Conservation (phyloP, 306 rosid genomes). For the Amphicarpaea edgeworthii region DNA sequence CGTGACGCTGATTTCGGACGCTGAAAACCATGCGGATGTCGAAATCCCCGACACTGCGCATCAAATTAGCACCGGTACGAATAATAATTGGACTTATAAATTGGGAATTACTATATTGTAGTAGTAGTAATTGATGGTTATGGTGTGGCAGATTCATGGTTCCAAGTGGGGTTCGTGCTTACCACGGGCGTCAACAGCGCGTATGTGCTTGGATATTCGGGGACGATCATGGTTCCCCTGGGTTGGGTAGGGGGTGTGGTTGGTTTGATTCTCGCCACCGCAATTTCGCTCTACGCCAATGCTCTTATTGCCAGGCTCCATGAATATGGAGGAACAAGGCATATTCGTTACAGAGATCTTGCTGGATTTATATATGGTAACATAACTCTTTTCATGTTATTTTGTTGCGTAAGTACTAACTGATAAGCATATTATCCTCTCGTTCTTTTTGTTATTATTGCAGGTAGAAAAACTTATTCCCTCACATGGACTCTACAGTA, state of each 20-base stretch:
- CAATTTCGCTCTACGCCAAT: conserved; percentile 81
- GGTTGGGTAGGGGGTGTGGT: conserved; percentile 81
- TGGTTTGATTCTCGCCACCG: conserved; percentile 77
- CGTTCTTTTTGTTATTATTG: conserved; percentile 22
- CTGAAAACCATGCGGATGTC: conserved; percentile 5
- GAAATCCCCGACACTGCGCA: conserved; percentile 79
- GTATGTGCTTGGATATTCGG: conserved; percentile 91
- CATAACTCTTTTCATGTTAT: no score
- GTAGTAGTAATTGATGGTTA: no score
- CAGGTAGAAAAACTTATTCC: conserved; percentile 82
- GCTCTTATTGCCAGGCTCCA: conserved; percentile 89
- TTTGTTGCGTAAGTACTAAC: no score
- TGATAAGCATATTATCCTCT: neutral
- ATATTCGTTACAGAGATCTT: conserved; percentile 94
- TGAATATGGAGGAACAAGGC: conserved; percentile 89
- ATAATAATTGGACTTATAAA: neutral
- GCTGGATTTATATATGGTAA: conserved; percentile 85
- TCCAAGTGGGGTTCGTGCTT: conserved; percentile 88
- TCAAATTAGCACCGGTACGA: conserved; percentile 80
- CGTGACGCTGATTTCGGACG: conserved; percentile 45
- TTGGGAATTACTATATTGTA: neutral
- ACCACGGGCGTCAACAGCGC: conserved; percentile 95
- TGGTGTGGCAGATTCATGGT: conserved; percentile 71
- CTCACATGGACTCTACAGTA: conserved; percentile 93
- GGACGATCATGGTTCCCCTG: conserved; percentile 87